Evolutionary conservation across 306 rosid genomes (phyloP), one percentile per base, ranked within the genome.

Genomic region (Coriaria nepalensis): DNA sequence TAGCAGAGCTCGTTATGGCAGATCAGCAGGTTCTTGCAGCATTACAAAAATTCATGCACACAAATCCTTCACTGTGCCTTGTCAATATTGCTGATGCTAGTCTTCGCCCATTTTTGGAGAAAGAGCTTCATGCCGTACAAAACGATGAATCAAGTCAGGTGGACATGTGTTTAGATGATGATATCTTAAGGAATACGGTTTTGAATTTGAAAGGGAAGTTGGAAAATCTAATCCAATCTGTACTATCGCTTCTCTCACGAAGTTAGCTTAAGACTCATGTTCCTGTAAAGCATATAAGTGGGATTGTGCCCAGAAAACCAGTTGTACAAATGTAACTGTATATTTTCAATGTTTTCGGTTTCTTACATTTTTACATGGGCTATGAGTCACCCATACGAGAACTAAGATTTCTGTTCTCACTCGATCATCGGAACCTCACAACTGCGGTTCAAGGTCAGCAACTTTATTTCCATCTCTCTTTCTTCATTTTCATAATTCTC

Each of bases 21-120:
- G 93, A 72, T 71, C 96, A 92, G 71, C 78, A 76, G 43, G 69
- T 92, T 65, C 72, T 92, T 13, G 96, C 96, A 6, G 96, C 87
- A 57, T 92, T 57, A 75, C 81, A 10, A 92, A 92, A 78, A 66
- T 75, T 67, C 56, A 79, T 79, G 96, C 94, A 78, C 72, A 74
- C 80, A 54, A 81, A 70, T 52, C 59, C 81, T 15, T 68, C 87
- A 0, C 73, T 82, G 39, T 65, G 86, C 56, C 87, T 85, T 53
- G 53, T 92, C 4, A 85, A 85, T 59, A 69, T 85, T 45, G 79
- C 85, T 0, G 85, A 68, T 64, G 69, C 77, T 5, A 66, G 93
- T 73, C 88, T 92, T 13, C 13, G 40, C 29, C 66, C 73, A 49
- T 82, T 73, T 76, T 64, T 92, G 72, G 80, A 75, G 71, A 77